Conservation (phyloP, 1,284 basidiomycete genomes). For the Thecaphora frezii region DNA sequence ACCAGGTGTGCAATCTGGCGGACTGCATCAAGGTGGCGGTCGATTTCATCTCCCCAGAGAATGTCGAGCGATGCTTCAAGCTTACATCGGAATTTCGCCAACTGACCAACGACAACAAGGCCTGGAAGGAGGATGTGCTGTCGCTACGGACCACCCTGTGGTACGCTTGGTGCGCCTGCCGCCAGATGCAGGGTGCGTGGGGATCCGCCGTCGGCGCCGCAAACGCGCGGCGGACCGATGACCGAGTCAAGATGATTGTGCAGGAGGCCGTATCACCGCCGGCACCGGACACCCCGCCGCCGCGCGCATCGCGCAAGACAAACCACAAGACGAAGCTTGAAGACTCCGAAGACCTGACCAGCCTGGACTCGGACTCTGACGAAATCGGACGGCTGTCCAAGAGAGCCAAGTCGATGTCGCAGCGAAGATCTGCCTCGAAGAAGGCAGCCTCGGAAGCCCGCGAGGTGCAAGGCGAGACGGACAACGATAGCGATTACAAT, state of each 20-base stretch:
- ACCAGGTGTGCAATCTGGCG: conserved; percentile 83
- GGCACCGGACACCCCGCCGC: too few relatives aligned
- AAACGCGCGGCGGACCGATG: conserved; percentile 2
- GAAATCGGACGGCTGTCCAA: not conserved
- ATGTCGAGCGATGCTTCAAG: conserved; percentile 78
- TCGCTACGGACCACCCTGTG: conserved; percentile 85
- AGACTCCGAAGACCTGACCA: too few relatives aligned
- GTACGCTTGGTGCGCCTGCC: conserved; percentile 71
- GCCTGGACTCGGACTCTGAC: too few relatives aligned
- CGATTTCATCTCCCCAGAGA: conserved; percentile 92
- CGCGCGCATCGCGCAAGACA: too few relatives aligned
- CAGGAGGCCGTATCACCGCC: not conserved
- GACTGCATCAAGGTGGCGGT: conserved; percentile 95
- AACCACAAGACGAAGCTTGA: too few relatives aligned
- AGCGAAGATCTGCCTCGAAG: not conserved
- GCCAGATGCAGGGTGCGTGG: conserved; percentile 19
- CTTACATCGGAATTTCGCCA: conserved; percentile 84
- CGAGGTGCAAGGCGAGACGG: too few relatives aligned
- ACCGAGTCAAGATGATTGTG: conserved; percentile 1
- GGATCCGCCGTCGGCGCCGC: conserved; percentile 10
- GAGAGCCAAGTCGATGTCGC: not conserved
- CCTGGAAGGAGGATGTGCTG: conserved; percentile 91
- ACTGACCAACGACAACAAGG: conserved; percentile 73
- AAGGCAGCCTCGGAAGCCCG: not conserved
- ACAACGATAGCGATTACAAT: too few relatives aligned